phyloP scores from a whole-genome alignment of 306 rosid species.

The Lupinus albus region DNA sequence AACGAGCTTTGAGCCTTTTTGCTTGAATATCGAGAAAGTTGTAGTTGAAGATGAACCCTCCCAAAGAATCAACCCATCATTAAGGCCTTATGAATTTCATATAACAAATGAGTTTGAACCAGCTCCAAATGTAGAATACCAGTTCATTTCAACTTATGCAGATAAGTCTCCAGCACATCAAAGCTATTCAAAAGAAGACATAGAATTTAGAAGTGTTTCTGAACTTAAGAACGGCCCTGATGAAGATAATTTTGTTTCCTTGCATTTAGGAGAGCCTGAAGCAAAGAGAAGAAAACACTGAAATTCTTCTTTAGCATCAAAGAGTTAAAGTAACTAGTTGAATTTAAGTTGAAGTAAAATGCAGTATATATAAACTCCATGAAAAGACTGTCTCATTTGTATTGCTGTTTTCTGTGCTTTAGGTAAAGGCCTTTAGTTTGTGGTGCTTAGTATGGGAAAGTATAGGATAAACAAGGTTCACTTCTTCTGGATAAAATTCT shows the following conservation, averaged over 20 bases:
- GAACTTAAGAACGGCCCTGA: slow-evolving; percentile 58
- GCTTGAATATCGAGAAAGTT: slow-evolving; percentile 54
- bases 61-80: slow-evolving; percentile 45
- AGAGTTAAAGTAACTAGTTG: slow-evolving; percentile 51
- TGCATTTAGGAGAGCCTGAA: slow-evolving; percentile 84
- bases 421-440: slow-evolving; percentile 38
- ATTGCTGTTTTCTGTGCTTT: slow-evolving; percentile 38
- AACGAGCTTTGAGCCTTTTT: slow-evolving; percentile 60
- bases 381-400: slow-evolving; percentile 41
- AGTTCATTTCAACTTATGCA: slow-evolving; percentile 65
- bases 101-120: slow-evolving; percentile 58
- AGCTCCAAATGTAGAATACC: slow-evolving; percentile 66
- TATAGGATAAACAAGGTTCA: slow-evolving; percentile 41
- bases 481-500: slow-evolving; percentile 46
- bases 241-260: slow-evolving; percentile 68
- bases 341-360: slow-evolving; percentile 40
- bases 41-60: slow-evolving; percentile 59
- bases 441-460: slow-evolving; percentile 32
- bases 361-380: slow-evolving; percentile 40
- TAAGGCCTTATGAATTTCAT: slow-evolving; percentile 49
- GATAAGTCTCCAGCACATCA: slow-evolving; percentile 52
- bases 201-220: slow-evolving; percentile 55
- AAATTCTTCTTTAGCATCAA: slow-evolving; percentile 46
- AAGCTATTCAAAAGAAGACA: slow-evolving; percentile 53
- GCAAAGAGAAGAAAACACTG: slow-evolving; percentile 71